A percentile compares a stretch with the other conserved stretches of the same genome.
Evolutionary conservation across 495 filamentous ascomycete genomes (phyloP).

Genomic region (Ascobolus immersus): DNA sequence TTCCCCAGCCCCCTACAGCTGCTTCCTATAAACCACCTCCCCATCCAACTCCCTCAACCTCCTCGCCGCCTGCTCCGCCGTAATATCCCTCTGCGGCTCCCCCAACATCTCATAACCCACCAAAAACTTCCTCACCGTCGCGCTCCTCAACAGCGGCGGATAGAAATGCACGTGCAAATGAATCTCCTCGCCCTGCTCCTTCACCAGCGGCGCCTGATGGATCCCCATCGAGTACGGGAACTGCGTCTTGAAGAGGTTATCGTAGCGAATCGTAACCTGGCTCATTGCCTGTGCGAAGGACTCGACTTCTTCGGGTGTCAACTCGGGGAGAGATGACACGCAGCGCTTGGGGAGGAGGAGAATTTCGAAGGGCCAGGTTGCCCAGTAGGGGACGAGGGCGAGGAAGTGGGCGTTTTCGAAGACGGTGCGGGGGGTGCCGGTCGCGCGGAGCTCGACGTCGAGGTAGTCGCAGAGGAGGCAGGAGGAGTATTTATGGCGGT

Average conservation of each 20-base stretch:
- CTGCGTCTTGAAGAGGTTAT: conserved; percentile 88
- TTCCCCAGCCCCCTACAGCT: conserved; percentile 24
- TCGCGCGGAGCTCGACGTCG: conserved; percentile 50
- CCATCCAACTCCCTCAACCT: conserved; percentile 42
- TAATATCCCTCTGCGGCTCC: conserved; percentile 92
- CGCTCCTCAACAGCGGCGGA: conserved; percentile 73
- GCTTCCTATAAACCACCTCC: conserved; percentile 61
- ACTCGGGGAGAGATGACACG: conserved; percentile 55
- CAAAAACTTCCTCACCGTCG: conserved; percentile 82
- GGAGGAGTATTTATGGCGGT: conserved; percentile 37
- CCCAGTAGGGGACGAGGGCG: conserved; percentile 90
- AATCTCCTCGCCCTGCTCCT: conserved; percentile 59
- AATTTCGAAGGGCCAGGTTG: conserved; percentile 86
- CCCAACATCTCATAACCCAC: conserved; percentile 92
- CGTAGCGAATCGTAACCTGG: conserved; percentile 70
- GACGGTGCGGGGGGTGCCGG: conserved; percentile 65
- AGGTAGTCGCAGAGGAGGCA: conserved; percentile 73
- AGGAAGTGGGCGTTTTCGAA: conserved; percentile 64
- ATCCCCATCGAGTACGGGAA: conserved; percentile 87
- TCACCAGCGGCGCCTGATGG: conserved; percentile 72
- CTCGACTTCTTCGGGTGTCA: conserved; percentile 37
- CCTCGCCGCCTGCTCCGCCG: conserved; percentile 79
- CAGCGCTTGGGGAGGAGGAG: conserved; percentile 68
- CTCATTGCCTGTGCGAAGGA: conserved; percentile 60
- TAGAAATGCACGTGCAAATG: conserved; percentile 97